Evolutionary conservation across 2,329 filamentous ascomycete genomes (phyloP), one percentile per base, ranked within the genome.

Genomic region (Elsinoe fawcettii): DNA sequence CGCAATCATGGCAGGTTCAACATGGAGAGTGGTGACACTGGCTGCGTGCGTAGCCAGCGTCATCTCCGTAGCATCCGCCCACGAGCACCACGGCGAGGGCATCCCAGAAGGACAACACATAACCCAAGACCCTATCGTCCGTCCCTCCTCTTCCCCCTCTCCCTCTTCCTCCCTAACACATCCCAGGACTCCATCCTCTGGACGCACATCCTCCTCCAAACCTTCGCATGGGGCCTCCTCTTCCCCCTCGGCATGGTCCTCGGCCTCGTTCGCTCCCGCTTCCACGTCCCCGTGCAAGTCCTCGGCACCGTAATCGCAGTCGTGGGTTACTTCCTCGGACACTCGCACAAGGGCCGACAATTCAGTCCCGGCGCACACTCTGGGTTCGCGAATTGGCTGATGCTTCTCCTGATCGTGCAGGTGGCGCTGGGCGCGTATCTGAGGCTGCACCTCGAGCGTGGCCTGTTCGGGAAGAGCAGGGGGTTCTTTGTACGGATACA

Each of bases 191-290:
- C 85, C 41, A 89, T 84, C 66, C 73, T 99, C 82, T 99, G 93
- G 93, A 79, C 86, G 64, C 93, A 99, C 73, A 97, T 99, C 67
- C 79, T 96, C 60, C 73, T 95, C 46, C 91, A 96, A 79, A 86
- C 85, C 70, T 68, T 93, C 59, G 84, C 90, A 58, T 97, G 95
- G 77, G 93, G 93, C 60, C 79, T 99, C 64, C 82, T 97, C 59
- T 97, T 96, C 67, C 93, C 93, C 9, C 79, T 89, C 14, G 93
- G 93, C 65, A 97, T 99, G 92, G 90, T 97, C 41, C 77, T 96
- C 16, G 92, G 92, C 59, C 91, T 99, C 59, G 83, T 87, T 63
- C 90, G 89, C 61, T 95, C 86, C 60, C 84, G 88, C 73, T 97
- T 90, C 89, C 93, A 99, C 74, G 92, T 97, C 54, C 92, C 93